Percentiles rank a stretch among this genome's conserved stretches.
Evolutionary conservation across 345 rosid species (phyloP).

Genomic region (Raphanus sativus): DNA sequence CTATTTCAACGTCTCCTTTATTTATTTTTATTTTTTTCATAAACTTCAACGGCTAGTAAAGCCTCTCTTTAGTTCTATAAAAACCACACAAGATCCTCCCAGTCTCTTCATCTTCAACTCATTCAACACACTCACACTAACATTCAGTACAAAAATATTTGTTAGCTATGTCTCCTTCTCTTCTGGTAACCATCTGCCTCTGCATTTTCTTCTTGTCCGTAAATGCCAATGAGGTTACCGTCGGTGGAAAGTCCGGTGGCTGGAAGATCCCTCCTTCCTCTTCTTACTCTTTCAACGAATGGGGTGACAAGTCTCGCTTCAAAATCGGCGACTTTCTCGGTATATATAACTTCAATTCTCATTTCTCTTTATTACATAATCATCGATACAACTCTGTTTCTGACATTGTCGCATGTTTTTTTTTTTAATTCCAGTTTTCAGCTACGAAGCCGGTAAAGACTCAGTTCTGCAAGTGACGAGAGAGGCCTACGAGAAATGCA

Average conservation of each 20-base stretch:
- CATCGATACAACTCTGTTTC: constrained; percentile 10
- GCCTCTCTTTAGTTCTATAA: background rate
- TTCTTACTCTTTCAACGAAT: background rate
- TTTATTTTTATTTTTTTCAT: background rate
- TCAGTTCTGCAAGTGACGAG: constrained; percentile 38
- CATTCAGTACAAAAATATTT: background rate
- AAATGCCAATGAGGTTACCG: background rate
- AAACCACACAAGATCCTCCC: background rate
- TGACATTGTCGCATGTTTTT: background rate
- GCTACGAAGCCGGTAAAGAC: constrained; percentile 63
- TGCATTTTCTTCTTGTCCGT: background rate
- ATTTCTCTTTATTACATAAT: background rate
- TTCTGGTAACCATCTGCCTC: background rate
- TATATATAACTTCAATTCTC: background rate
- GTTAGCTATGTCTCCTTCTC: background rate
- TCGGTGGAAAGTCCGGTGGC: background rate
- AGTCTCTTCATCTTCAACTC: background rate
- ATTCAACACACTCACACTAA: background rate
- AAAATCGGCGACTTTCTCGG: background rate
- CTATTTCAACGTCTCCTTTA: background rate
- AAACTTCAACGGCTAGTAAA: background rate
- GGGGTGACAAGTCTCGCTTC: background rate
- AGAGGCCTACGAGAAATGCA: constrained; percentile 39
- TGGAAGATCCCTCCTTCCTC: background rate
- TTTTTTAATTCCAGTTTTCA: constrained; percentile 48